Conservation (phyloP, 306 rosid genomes). For the Lathyrus sativus region DNA sequence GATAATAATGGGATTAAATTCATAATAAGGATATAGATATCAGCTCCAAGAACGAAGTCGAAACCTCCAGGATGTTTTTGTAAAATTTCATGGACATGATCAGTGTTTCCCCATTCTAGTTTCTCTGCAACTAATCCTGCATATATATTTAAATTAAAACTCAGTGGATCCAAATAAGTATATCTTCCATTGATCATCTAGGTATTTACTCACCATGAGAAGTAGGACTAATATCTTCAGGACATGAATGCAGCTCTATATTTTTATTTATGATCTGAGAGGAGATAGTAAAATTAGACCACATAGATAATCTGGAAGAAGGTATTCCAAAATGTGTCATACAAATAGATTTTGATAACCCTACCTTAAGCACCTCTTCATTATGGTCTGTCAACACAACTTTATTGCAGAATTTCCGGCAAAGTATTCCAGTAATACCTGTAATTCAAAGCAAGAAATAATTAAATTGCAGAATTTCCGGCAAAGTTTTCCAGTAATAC, state of each 20-base stretch:
- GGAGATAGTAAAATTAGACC: slow-evolving; percentile 39
- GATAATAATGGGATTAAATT: slow-evolving; percentile 26
- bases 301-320: slow-evolving; percentile 30
- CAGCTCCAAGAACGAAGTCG: slow-evolving; percentile 90
- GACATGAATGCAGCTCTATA: slow-evolving; percentile 73
- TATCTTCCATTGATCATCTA: slow-evolving; percentile 26
- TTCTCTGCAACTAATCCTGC: slow-evolving; percentile 75
- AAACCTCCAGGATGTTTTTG: slow-evolving; percentile 66
- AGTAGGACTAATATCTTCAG: slow-evolving; percentile 48
- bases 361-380: slow-evolving; percentile 91
- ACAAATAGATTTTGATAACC: slow-evolving; percentile 41
- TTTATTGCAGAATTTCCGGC: slow-evolving; percentile 79
- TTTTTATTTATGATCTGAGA: slow-evolving; percentile 82
- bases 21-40: slow-evolving; percentile 76
- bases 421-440: slow-evolving; percentile 87
- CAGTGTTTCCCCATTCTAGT: slow-evolving; percentile 88
- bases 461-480: too few relatives aligned
- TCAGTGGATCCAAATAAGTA: slow-evolving; percentile 14
- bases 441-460: slow-evolving; percentile 30
- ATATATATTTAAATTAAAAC: slow-evolving; percentile 21
- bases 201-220: slow-evolving; percentile 57
- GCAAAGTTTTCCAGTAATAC: too few relatives aligned
- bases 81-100: slow-evolving; percentile 63
- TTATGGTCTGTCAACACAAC: slow-evolving; percentile 86
- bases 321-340: slow-evolving; percentile 28